A percentile compares a stretch with the other conserved stretches of the same genome.
phyloP scores from a whole-genome alignment of 371 early-diverging fungal species.

The Mucor plumbeus region DNA sequence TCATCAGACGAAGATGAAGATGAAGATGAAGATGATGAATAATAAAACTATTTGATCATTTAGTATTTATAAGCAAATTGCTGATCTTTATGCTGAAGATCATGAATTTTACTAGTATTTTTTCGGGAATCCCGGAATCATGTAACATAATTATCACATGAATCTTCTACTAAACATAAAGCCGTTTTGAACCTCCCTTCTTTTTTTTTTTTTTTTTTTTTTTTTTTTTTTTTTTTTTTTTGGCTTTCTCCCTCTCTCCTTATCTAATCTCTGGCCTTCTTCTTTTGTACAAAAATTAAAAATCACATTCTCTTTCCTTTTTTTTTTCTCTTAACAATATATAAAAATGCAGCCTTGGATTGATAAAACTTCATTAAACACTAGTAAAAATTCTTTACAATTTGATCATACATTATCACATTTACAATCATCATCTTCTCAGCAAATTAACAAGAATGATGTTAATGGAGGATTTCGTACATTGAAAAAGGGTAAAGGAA shows the following conservation, averaged over 20 bases:
- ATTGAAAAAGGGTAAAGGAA: neutral
- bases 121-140: conserved; percentile 3
- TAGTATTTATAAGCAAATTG: neutral
- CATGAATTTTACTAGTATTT: neutral
- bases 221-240: neutral
- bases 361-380: conserved; percentile 16
- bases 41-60: neutral
- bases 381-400: conserved; percentile 11
- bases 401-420: conserved; percentile 23
- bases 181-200: neutral
- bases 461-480: neutral
- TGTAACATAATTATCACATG: conserved; percentile 7
- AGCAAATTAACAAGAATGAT: neutral
- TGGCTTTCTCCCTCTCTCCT: neutral
- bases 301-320: neutral
- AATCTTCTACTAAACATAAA: conserved; percentile 6
- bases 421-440: conserved; percentile 5
- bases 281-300: conserved; percentile 1
- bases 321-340: neutral
- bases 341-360: conserved; percentile 30
- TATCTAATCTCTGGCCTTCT: conserved; percentile 22
- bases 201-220: neutral
- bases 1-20: neutral
- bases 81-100: conserved; percentile 5
- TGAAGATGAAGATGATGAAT: neutral